These are phyloP conservation scores for Pochonia chlamydosporia DNA, from an alignment of 2,329 filamentous ascomycete species.

Conservation along the genomic window DNA sequence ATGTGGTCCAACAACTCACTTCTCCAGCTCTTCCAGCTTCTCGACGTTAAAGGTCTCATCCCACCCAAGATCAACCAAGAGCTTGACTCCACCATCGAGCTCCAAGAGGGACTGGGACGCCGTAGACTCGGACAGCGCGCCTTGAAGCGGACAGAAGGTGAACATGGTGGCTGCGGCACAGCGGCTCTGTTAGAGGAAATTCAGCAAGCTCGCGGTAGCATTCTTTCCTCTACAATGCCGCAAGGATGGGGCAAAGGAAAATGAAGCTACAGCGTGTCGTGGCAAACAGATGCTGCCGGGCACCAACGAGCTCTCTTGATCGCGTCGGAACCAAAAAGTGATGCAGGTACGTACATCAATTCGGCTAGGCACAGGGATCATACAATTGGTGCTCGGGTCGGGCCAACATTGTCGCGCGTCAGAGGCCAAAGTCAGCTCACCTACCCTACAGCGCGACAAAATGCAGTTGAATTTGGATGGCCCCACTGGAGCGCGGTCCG, in stretches of 20 bases:
- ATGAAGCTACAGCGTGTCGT: too few species aligned
- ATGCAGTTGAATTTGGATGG: too few species aligned
- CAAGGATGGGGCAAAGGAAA: too few species aligned
- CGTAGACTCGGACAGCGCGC: conserved; percentile 78
- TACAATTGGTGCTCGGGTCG: neutral
- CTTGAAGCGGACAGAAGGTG: conserved; percentile 87
- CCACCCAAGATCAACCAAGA: conserved; percentile 93
- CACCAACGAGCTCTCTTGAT: too few species aligned
- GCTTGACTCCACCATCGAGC: conserved; percentile 93
- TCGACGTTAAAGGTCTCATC: conserved; percentile 82
- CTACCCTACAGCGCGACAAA: neutral
- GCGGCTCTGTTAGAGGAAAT: neutral
- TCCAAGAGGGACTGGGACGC: conserved; percentile 95
- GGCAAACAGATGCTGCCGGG: too few species aligned
- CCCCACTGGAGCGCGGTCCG: too few species aligned
- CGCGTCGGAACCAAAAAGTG: too few species aligned
- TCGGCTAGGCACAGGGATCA: neutral
- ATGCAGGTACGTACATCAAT: neutral
- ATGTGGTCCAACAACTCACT: conserved; percentile 45
- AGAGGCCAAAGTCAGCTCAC: too few species aligned
- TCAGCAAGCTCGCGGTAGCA: neutral
- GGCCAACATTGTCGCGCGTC: neutral
- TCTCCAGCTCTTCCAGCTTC: conserved; percentile 83
- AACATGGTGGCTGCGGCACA: conserved; percentile 62
- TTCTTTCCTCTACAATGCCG: too few species aligned